Conservation (phyloP, 495 filamentous ascomycete species). For the Choiromyces venosus region DNA sequence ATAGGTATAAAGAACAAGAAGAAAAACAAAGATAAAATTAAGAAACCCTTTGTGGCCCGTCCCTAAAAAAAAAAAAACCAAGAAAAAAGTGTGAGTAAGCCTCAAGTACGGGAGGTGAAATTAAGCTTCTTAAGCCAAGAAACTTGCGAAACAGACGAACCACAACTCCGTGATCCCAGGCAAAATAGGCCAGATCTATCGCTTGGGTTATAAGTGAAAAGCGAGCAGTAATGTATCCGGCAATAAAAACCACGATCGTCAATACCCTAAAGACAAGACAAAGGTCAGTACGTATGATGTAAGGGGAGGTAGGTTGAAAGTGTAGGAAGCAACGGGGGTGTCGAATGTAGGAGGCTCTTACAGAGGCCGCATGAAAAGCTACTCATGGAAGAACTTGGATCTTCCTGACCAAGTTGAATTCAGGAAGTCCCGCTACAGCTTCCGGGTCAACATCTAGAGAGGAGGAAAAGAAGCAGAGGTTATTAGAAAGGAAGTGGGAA, state of each 20-base stretch:
- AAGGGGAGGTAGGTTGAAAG: neutral
- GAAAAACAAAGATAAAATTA: conserved; percentile 69
- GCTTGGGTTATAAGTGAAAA: conserved; percentile 95
- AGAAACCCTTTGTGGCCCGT: conserved; percentile 67
- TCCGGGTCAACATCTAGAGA: conserved; percentile 30
- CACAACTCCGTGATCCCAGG: conserved; percentile 97
- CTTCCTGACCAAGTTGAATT: conserved; percentile 24
- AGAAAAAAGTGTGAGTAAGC: conserved; percentile 48
- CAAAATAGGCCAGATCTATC: conserved; percentile 93
- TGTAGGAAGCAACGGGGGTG: neutral
- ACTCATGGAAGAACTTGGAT: conserved; percentile 41
- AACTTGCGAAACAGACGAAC: conserved; percentile 52
- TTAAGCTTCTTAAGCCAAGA: conserved; percentile 13
- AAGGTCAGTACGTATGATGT: conserved; percentile 1
- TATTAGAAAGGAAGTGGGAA: conserved; percentile 4
- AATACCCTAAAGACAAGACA: conserved; percentile 28
- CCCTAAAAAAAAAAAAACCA: conserved; percentile 24
- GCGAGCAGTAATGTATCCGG: conserved; percentile 97
- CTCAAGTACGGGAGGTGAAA: conserved; percentile 9
- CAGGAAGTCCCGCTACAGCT: conserved; percentile 34
- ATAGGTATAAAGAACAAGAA: conserved; percentile 68
- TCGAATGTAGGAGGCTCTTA: conserved; percentile 14
- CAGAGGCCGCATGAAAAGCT: conserved; percentile 43
- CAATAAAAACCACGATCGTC: conserved; percentile 67
- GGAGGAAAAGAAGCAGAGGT: conserved; percentile 15